A percentile compares a stretch with the other conserved stretches of the same genome.
Conservation (phyloP, 345 rosid species). For the Hibiscus mutabilis region DNA sequence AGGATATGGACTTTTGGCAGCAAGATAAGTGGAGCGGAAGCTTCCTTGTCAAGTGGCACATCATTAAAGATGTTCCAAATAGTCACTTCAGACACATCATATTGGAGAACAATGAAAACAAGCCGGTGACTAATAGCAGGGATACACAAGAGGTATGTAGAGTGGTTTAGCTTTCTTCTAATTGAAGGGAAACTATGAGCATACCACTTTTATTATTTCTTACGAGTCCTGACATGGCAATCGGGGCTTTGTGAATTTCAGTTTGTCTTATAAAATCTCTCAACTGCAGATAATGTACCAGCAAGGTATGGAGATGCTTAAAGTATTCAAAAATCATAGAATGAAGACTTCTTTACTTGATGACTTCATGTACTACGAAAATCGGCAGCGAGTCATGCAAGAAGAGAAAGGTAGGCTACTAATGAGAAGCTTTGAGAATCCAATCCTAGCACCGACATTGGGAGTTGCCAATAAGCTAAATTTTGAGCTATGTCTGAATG, state of each 20-base stretch:
- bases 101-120: conserved; percentile 85
- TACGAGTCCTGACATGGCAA: too few relatives aligned
- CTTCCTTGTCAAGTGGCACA: conserved; percentile 91
- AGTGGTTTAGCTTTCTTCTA: not conserved
- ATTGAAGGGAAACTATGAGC: not conserved
- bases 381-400: conserved; percentile 70
- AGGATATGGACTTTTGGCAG: conserved; percentile 98
- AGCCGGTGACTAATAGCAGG: conserved; percentile 96
- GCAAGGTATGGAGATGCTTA: conserved; percentile 82
- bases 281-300: conserved; percentile 51
- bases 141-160: conserved; percentile 91
- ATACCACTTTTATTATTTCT: too few relatives aligned
- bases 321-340: conserved; percentile 53
- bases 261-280: not conserved
- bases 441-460: conserved; percentile 32
- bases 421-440: conserved; percentile 37
- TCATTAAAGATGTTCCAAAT: conserved; percentile 83
- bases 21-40: conserved; percentile 99
- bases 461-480: conserved; percentile 33
- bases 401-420: conserved; percentile 60
- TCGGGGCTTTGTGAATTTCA: not conserved
- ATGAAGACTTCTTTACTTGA: conserved; percentile 68
- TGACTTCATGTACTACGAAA: conserved; percentile 79
- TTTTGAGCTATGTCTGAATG: conserved; percentile 15
- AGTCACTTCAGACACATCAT: conserved; percentile 69